These are phyloP conservation scores for Piloderma croceum DNA, from an alignment of 768 basidiomycete genomes.

Conservation along the genomic window DNA sequence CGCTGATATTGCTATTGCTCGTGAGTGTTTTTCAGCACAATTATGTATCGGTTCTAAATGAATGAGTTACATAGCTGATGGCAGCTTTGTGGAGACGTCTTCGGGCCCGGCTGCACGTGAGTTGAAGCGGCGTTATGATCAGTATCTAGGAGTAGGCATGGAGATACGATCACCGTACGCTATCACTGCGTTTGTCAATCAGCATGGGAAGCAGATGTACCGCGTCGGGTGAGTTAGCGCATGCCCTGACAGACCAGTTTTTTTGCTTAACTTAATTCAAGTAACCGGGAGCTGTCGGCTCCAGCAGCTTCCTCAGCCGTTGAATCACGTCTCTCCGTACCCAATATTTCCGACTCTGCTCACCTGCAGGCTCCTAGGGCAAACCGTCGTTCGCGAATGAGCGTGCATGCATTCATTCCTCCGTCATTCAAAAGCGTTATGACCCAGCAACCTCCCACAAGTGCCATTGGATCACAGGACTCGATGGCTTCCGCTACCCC, in stretches of 20 bases:
- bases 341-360: conserved; percentile 26
- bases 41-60: background rate
- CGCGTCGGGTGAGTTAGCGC: conserved; percentile 59
- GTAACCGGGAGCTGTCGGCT: conserved; percentile 56
- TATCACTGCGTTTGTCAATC: conserved; percentile 78
- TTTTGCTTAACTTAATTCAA: conserved; percentile 18
- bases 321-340: conserved; percentile 30
- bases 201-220: conserved; percentile 72
- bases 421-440: conserved; percentile 16
- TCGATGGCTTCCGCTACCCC: too few relatives aligned
- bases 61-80: conserved; percentile 46
- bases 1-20: conserved; percentile 55
- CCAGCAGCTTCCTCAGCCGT: conserved; percentile 49
- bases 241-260: conserved; percentile 3
- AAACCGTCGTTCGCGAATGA: conserved; percentile 60
- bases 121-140: conserved; percentile 72
- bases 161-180: conserved; percentile 71
- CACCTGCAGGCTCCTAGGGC: conserved; percentile 31
- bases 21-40: conserved; percentile 34
- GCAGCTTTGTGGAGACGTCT: conserved; percentile 74
- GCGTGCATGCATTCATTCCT: conserved; percentile 53
- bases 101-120: conserved; percentile 72
- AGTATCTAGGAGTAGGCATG: conserved; percentile 57
- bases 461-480: too few relatives aligned
- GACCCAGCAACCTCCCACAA: background rate